Conservation (phyloP, 2,329 filamentous ascomycete genomes). For the Paecilomyces fulvus region DNA sequence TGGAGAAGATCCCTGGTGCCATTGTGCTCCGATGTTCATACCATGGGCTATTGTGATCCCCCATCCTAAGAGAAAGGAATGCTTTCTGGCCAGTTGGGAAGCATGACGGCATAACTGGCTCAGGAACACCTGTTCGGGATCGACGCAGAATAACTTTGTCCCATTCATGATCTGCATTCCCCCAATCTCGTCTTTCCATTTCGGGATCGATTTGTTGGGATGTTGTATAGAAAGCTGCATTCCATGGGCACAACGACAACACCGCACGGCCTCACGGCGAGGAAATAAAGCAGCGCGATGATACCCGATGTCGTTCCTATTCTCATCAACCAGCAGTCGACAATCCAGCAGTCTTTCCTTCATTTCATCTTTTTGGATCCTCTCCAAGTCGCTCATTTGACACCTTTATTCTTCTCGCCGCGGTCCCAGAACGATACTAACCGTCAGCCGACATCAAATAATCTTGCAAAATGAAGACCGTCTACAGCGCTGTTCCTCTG, state of each 20-base stretch:
- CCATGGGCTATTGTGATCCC: neutral
- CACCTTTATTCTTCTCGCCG: slow-evolving; percentile 1
- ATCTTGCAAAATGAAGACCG: slow-evolving; percentile 25
- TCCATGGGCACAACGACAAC: neutral
- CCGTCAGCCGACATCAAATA: neutral
- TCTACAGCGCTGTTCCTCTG: slow-evolving; percentile 26
- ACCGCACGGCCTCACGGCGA: neutral
- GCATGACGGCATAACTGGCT: neutral
- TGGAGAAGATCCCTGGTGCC: neutral
- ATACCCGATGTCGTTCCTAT: neutral
- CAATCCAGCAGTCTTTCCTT: neutral
- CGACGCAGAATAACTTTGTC: neutral
- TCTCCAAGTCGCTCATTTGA: slow-evolving; percentile 4
- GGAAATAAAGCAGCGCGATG: slow-evolving; percentile 6
- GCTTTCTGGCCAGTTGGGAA: neutral
- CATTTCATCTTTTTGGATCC: neutral
- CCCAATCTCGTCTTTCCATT: neutral
- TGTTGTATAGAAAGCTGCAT: slow-evolving; percentile 2
- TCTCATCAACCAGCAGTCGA: neutral
- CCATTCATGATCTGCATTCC: slow-evolving; percentile 10
- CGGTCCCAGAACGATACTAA: slow-evolving; percentile 4
- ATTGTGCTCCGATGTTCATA: neutral
- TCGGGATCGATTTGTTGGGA: slow-evolving; percentile 3
- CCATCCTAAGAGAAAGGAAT: neutral
- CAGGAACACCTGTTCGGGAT: neutral